A percentile compares a stretch with the other conserved stretches of the same genome.
These are phyloP conservation scores for Brassica nigra DNA, from an alignment of 345 rosid species.

Conservation along the genomic window DNA sequence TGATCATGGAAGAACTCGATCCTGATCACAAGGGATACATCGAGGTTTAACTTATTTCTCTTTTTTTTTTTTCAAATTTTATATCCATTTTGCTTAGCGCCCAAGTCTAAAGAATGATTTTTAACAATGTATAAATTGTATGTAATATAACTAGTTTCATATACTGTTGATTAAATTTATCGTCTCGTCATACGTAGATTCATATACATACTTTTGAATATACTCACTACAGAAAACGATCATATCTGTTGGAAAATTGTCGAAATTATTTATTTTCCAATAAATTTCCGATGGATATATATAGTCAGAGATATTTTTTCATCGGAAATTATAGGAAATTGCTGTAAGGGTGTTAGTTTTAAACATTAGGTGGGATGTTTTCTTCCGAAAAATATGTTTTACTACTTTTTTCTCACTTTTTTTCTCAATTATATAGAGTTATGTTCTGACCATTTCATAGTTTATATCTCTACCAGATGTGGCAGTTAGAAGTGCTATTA, in stretches of 20 bases:
- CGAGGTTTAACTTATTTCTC: constrained; percentile 51
- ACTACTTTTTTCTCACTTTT: not conserved
- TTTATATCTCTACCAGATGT: constrained; percentile 55
- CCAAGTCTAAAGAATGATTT: not conserved
- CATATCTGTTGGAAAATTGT: no score
- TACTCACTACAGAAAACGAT: no score
- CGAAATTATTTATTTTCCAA: no score
- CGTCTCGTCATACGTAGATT: not conserved
- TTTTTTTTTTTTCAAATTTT: not conserved
- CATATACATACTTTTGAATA: not conserved
- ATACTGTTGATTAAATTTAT: not conserved
- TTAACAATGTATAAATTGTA: not conserved
- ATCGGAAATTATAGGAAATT: no score
- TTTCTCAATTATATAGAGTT: not conserved
- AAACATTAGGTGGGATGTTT: no score
- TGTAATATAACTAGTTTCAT: no score
- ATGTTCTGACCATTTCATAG: constrained; percentile 6
- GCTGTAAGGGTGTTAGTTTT: no score
- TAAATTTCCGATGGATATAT: no score
- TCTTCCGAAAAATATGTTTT: not conserved
- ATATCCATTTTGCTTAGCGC: not conserved
- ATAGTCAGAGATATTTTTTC: no score
- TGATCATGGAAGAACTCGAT: constrained; percentile 99
- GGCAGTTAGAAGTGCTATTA: constrained; percentile 86
- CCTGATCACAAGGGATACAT: constrained; percentile 89